Evolutionary conservation across 805 yeast genomes (phyloP), one percentile per base, ranked within the genome.

Genomic region (Ogataea zsoltii): DNA sequence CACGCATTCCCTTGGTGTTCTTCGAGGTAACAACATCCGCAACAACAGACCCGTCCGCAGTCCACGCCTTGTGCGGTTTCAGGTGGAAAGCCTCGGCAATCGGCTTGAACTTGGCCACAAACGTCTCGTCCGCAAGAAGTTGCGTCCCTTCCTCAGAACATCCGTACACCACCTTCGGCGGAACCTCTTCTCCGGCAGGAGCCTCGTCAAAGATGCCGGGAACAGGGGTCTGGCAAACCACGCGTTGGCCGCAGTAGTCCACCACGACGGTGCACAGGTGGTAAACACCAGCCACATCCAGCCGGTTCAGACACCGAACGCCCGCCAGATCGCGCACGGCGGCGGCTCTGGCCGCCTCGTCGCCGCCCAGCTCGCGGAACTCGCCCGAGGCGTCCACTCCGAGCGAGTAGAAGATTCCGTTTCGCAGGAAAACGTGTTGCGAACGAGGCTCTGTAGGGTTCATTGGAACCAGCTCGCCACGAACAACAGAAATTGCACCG

Each of bases 151-250:
- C 85, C 47, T 86, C 89, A 36, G 84, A 79, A 41, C 73, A 75
- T 44, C 98, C 98, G 60, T 91, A 88, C 9, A 73, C 75, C 40
- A 89, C 86, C 58, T 77, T 79, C 15, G 74, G 74, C 19, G 61
- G 57, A 10, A 53, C 56, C 33, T 58, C 66, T 21, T 66, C 64
- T 23, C 71, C 68, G 31, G 68, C 76, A 7, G 31, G 14, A 13
- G 31, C 31, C 31, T 28, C 31, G 31, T n/a, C 31, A 28, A 86
- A 83, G 45, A 86, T 80, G 48, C 98, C 98, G 13, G 99, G 99
- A 35, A 92, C 96, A 11, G 97, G 96, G 12, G 96, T 88, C 70
- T 92, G 98, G 64, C 96, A 88, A 31, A 92, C 76, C 30, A 92
- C 73, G 65, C 98, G 79, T 58, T 81, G 84, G 50, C 98, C 99